Evolutionary conservation across 2,329 filamentous ascomycete species (phyloP).

Genomic region (Fusarium zealandicum): DNA sequence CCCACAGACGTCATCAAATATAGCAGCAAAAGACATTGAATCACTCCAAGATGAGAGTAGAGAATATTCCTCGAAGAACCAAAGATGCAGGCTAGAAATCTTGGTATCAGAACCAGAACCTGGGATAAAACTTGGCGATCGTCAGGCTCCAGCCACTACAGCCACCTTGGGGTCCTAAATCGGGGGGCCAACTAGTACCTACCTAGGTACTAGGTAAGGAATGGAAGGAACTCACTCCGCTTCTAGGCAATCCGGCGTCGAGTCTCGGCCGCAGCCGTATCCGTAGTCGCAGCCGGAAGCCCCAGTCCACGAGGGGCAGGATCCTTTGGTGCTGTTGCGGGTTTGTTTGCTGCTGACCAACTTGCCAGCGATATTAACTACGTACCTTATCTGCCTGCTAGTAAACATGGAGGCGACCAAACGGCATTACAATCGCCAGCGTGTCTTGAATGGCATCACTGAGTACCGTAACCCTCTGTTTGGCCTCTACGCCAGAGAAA

Average conservation of each 20-base stretch:
- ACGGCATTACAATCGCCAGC: background rate
- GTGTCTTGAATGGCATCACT: background rate
- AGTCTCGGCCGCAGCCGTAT: slow-evolving; percentile 10
- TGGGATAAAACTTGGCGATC: too few species aligned
- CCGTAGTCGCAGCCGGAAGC: slow-evolving; percentile 7
- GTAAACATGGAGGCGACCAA: too few species aligned
- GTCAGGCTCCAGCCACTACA: background rate
- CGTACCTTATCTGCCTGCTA: too few species aligned
- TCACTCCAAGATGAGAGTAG: too few species aligned
- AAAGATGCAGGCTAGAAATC: too few species aligned
- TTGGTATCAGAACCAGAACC: too few species aligned
- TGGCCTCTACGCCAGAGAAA: background rate
- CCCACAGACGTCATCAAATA: too few species aligned
- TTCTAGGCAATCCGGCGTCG: background rate
- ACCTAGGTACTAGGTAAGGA: too few species aligned
- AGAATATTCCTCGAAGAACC: too few species aligned
- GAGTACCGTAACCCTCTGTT: background rate
- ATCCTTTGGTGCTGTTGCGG: background rate
- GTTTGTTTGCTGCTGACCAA: background rate
- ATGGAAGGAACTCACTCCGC: background rate
- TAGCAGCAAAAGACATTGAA: too few species aligned
- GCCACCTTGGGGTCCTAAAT: background rate
- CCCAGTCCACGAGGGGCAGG: background rate
- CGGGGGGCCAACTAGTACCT: slow-evolving; percentile 1
- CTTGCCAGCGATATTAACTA: too few species aligned